Conservation (phyloP, 2,329 filamentous ascomycete genomes). For the Hymenoscyphus repandus region DNA sequence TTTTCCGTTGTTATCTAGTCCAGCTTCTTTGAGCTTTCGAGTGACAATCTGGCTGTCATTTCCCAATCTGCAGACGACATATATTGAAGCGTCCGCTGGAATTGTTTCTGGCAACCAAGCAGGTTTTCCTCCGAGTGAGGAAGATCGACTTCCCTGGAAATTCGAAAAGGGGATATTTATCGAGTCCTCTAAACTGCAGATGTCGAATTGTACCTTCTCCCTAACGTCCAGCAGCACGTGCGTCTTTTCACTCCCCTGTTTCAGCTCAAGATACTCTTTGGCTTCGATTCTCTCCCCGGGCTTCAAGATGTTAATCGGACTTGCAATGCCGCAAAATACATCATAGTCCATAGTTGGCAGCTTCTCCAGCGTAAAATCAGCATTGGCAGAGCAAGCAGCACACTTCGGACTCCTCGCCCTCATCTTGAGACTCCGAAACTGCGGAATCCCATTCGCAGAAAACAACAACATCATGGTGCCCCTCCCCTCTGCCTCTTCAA, state of each 20-base stretch:
- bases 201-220: slow-evolving; percentile 76
- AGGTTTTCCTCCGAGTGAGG: slow-evolving; percentile 10
- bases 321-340: slow-evolving; percentile 70
- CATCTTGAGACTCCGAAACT: slow-evolving; percentile 72
- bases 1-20: slow-evolving; percentile 40
- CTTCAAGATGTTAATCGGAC: slow-evolving; percentile 50
- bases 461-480: slow-evolving; percentile 39
- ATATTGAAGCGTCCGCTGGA: slow-evolving; percentile 49
- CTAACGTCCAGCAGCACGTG: slow-evolving; percentile 76
- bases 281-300: slow-evolving; percentile 65
- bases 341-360: slow-evolving; percentile 71
- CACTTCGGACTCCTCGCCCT: slow-evolving; percentile 65
- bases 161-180: slow-evolving; percentile 68
- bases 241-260: slow-evolving; percentile 21
- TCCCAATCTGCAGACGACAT: slow-evolving; percentile 68
- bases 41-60: slow-evolving; percentile 74
- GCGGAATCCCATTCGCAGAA: slow-evolving; percentile 45
- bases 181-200: slow-evolving; percentile 70
- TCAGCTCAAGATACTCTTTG: slow-evolving; percentile 43
- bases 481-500: slow-evolving; percentile 15
- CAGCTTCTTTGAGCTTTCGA: slow-evolving; percentile 56
- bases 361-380: slow-evolving; percentile 57
- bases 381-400: slow-evolving; percentile 64
- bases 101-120: slow-evolving; percentile 38
- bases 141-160: slow-evolving; percentile 30